phyloP scores from a whole-genome alignment of 2,329 filamentous ascomycete genomes.

The Epichloe bromicola region DNA sequence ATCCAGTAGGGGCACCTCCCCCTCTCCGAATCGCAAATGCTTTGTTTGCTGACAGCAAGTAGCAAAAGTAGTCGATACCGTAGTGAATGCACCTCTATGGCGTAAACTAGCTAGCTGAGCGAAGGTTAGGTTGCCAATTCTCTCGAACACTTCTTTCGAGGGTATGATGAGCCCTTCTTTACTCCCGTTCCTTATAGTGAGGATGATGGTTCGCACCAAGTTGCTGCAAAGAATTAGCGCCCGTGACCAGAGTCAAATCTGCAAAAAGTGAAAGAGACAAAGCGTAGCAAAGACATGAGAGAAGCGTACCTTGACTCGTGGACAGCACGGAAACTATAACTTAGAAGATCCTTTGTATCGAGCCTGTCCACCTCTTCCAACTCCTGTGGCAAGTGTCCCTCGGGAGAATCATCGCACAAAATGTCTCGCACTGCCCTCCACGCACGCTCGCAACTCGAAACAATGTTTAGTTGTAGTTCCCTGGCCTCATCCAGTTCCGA shows the following conservation, averaged over 20 bases:
- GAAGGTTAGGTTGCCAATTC: conserved; percentile 64
- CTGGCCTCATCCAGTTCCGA: conserved; percentile 23
- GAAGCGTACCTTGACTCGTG: conserved; percentile 70
- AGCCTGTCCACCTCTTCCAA: conserved; percentile 58
- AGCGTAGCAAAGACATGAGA: background rate
- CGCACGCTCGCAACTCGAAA: conserved; percentile 50
- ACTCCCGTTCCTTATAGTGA: conserved; percentile 36
- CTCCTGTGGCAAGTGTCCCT: conserved; percentile 71
- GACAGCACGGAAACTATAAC: conserved; percentile 89
- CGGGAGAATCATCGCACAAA: conserved; percentile 87
- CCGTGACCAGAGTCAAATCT: background rate
- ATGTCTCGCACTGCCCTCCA: conserved; percentile 67
- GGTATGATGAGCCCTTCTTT: conserved; percentile 32
- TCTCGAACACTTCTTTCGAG: conserved; percentile 41
- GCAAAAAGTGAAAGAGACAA: too few species aligned
- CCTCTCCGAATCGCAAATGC: conserved; percentile 24
- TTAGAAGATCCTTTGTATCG: conserved; percentile 78
- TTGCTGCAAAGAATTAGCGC: conserved; percentile 37
- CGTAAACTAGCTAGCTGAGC: conserved; percentile 69
- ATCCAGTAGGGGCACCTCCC: conserved; percentile 37
- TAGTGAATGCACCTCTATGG: conserved; percentile 86
- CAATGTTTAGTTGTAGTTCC: conserved; percentile 39
- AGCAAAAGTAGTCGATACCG: conserved; percentile 78
- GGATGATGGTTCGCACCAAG: conserved; percentile 50
- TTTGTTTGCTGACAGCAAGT: conserved; percentile 59